A percentile compares a stretch with the other conserved stretches of the same genome.
These are phyloP conservation scores for Fusarium liriodendri DNA, from an alignment of 2,329 filamentous ascomycete genomes.

Conservation along the genomic window DNA sequence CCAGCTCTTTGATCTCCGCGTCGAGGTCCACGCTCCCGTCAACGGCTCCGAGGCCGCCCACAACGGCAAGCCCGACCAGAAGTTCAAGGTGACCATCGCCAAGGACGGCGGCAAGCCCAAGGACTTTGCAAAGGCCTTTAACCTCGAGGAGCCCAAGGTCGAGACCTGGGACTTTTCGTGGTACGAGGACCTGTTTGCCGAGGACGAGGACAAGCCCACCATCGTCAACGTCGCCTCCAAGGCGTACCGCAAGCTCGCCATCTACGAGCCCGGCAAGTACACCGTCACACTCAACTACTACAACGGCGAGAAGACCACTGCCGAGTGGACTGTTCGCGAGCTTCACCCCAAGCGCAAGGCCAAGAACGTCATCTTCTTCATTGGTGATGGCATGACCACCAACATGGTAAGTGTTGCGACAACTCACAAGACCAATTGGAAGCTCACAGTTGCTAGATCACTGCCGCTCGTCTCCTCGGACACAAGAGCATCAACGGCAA, in stretches of 20 bases:
- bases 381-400: constrained; percentile 80
- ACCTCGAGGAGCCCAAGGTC: constrained; percentile 74
- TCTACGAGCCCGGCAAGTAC: constrained; percentile 85
- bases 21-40: constrained; percentile 83
- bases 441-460: constrained; percentile 59
- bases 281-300: constrained; percentile 82
- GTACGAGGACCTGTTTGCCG: constrained; percentile 86
- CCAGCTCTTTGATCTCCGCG: constrained; percentile 85
- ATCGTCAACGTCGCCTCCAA: constrained; percentile 85
- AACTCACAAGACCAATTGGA: neutral
- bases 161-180: constrained; percentile 88
- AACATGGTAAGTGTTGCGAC: constrained; percentile 66
- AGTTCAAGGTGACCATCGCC: constrained; percentile 79
- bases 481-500: constrained; percentile 88
- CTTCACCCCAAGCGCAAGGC: constrained; percentile 76
- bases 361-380: constrained; percentile 89
- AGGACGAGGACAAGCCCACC: constrained; percentile 75
- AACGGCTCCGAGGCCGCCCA: constrained; percentile 85
- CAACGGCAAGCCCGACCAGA: constrained; percentile 74
- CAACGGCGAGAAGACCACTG: constrained; percentile 75
- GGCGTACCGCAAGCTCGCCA: constrained; percentile 78
- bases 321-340: constrained; percentile 81
- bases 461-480: constrained; percentile 81
- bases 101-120: constrained; percentile 69
- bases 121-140: constrained; percentile 74